Conservation (phyloP, 2,329 filamentous ascomycete species). For the Herpotrichia juniperi region DNA sequence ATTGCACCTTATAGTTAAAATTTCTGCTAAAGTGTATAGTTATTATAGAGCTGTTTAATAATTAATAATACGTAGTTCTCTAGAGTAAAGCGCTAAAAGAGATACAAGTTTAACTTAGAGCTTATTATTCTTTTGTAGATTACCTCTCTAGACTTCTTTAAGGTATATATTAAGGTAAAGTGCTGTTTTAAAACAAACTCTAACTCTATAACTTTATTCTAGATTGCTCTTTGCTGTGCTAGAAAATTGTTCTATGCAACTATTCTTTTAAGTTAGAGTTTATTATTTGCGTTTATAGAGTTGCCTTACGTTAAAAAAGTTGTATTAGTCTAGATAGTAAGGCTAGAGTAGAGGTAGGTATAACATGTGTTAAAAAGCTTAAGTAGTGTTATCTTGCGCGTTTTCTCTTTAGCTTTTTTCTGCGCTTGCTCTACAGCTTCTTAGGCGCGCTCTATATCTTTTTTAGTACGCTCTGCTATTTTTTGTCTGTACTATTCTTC, state of each 20-base stretch:
- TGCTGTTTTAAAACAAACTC: constrained; percentile 16
- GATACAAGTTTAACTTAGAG: constrained; percentile 23
- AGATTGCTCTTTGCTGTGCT: constrained; percentile 21
- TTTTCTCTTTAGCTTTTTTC: constrained; percentile 11
- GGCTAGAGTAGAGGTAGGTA: constrained; percentile 14
- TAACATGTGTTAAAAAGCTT: constrained; percentile 23
- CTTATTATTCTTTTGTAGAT: constrained; percentile 17
- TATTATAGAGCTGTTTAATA: constrained; percentile 16
- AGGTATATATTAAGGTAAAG: constrained; percentile 21
- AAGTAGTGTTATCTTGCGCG: constrained; percentile 20
- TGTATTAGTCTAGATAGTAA: constrained; percentile 15
- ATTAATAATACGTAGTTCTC: constrained; percentile 20
- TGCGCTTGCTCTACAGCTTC: constrained; percentile 10
- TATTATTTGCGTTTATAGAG: constrained; percentile 25
- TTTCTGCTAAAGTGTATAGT: constrained; percentile 11
- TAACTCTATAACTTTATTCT: constrained; percentile 17
- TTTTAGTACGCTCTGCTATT: no score
- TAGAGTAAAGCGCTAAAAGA: constrained; percentile 20
- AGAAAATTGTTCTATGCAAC: constrained; percentile 18
- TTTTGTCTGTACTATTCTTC: no score
- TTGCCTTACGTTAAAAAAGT: constrained; percentile 20
- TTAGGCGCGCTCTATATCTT: no score
- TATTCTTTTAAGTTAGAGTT: constrained; percentile 20
- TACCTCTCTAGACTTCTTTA: constrained; percentile 18
- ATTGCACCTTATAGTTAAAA: constrained; percentile 23